Base-by-base conservation (phyloP, 2,329 filamentous ascomycete species). In the Colletotrichum sp. region DNA sequence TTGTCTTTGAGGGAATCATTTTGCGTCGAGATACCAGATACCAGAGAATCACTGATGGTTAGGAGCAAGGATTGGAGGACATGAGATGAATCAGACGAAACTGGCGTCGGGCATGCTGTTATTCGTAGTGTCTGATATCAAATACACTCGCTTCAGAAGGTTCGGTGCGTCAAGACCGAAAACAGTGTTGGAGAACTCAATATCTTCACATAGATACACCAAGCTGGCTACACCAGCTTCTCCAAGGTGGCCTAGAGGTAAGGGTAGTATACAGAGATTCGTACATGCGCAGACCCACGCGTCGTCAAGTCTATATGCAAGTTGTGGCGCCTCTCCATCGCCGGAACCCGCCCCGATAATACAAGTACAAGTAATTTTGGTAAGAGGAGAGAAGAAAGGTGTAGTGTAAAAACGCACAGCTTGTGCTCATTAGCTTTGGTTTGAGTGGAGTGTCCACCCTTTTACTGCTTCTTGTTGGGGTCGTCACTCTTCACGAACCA, bases 401-500 rank as follows among this genome's bases (percentile, higher is more conserved):
- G 52, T 68, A 60, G 24, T 59, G 44, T 44, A 64, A 34, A 34
- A 65, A 48, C 34, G 65, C 69, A 76, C 66, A 22, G 12, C 24
- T 24, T 55, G 73, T 74, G 74, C 71, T 36, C 26, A 69, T 76
- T 76, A 76, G 71, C 44, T 24, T 12, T 16, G 60, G 13, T 16
- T 59, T 44, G 7, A 39, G 52, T 26, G 9, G 39, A 6, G 8
- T 16, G n/a, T 32, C 24, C 44, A 28, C 69, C 48, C 12, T 22
- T 75, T 74, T 71, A 77, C 75, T 78, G 72, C 65, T 77, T 77
- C 64, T 75, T 77, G 65, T 71, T 64, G 39, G 77, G 18, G 28
- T 77, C 63, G 36, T 72, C 75, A n/a, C 67, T 65, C 76, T 77
- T 75, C 32, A 81, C 75, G 79, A 91, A 91, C 88, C 88, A 91